These are phyloP conservation scores for Beta macrorhiza DNA, from an alignment of 179 eudicot species.

Conservation along the genomic window DNA sequence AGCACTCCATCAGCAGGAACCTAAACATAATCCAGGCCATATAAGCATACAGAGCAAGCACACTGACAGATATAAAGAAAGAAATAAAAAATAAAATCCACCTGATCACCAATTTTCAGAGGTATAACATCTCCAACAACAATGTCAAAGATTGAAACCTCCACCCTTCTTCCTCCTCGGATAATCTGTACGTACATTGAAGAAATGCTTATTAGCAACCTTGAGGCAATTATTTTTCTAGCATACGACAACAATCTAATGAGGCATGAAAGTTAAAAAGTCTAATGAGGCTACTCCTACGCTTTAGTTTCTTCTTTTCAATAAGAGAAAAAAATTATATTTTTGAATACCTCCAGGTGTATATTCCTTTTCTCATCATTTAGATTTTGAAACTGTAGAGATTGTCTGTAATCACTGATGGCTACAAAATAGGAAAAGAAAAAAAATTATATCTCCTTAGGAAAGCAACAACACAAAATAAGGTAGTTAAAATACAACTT, in stretches of 20 bases:
- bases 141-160: slow-evolving; percentile 78
- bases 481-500: neutral
- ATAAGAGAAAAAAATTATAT: neutral
- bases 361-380: slow-evolving; percentile 90
- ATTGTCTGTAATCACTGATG: slow-evolving; percentile 79
- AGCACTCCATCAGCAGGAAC: slow-evolving; percentile 95
- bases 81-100: slow-evolving; percentile 23
- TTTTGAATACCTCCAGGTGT: slow-evolving; percentile 66
- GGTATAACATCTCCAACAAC: slow-evolving; percentile 92
- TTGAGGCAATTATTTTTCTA: neutral
- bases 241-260: neutral
- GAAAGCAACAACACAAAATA: neutral
- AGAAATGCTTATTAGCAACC: slow-evolving; percentile 2
- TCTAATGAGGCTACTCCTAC: neutral
- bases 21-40: slow-evolving; percentile 31
- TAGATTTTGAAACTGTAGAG: slow-evolving; percentile 81
- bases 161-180: slow-evolving; percentile 74
- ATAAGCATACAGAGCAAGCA: slow-evolving; percentile 13
- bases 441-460: neutral
- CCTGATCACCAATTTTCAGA: slow-evolving; percentile 96
- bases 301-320: neutral
- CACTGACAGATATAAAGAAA: neutral
- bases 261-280: neutral
- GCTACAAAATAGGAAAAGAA: slow-evolving; percentile 45
- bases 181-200: slow-evolving; percentile 49